These are phyloP conservation scores for Candida multigemmis DNA, from an alignment of 805 yeast genomes.

Conservation along the genomic window DNA sequence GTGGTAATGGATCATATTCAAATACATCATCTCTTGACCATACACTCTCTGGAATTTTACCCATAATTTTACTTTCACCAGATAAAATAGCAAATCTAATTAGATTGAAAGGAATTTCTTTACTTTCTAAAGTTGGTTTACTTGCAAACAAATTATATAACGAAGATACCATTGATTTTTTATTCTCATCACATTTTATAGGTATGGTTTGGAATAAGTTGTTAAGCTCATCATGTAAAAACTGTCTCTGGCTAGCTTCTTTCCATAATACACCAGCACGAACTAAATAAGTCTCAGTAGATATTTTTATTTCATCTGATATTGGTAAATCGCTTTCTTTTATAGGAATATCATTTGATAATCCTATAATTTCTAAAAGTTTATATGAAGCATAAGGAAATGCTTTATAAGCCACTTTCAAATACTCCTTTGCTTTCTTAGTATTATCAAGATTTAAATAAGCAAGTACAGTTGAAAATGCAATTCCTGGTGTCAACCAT, in stretches of 20 bases:
- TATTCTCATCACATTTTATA: slow-evolving; percentile 1
- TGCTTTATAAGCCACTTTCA: slow-evolving; percentile 40
- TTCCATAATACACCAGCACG: slow-evolving; percentile 51
- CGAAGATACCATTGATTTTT: slow-evolving; percentile 1
- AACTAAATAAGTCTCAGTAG: slow-evolving; percentile 49
- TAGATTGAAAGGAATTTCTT: slow-evolving; percentile 49
- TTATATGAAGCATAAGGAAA: slow-evolving; percentile 52
- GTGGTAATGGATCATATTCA: slow-evolving; percentile 72
- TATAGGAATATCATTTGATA: slow-evolving; percentile 8
- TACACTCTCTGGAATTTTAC: slow-evolving; percentile 50
- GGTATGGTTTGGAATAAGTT: slow-evolving; percentile 8
- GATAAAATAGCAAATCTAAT: slow-evolving; percentile 62
- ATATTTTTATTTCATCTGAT: slow-evolving; percentile 27
- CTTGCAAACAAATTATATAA: slow-evolving; percentile 6
- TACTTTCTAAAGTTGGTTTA: slow-evolving; percentile 1
- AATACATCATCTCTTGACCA: slow-evolving; percentile 56
- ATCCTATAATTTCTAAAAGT: slow-evolving; percentile 41
- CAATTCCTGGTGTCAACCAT: slow-evolving; percentile 70
- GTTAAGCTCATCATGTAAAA: slow-evolving; percentile 36
- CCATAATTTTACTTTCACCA: slow-evolving; percentile 65
- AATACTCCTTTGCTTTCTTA: slow-evolving; percentile 37
- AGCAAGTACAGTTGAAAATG: slow-evolving; percentile 61
- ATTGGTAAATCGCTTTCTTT: slow-evolving; percentile 13
- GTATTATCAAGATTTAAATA: slow-evolving; percentile 32
- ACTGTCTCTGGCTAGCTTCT: slow-evolving; percentile 34